A percentile compares a stretch with the other conserved stretches of the same genome.
phyloP scores from a whole-genome alignment of 2,329 filamentous ascomycete genomes.

The Cercospora sp. region DNA sequence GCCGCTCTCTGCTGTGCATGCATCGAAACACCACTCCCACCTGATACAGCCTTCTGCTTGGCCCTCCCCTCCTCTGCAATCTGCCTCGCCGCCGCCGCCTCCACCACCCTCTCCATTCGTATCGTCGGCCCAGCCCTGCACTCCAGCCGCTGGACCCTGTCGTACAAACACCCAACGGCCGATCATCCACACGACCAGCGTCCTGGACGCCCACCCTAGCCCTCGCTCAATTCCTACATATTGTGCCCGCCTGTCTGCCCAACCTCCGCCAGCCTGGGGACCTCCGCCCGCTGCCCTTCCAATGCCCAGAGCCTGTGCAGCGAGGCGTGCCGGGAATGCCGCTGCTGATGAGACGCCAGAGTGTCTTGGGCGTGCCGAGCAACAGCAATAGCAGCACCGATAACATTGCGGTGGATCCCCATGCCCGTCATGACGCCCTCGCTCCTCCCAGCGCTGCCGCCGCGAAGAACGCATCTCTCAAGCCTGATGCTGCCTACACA shows the following conservation, averaged over 20 bases:
- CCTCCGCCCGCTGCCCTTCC: conserved; percentile 11
- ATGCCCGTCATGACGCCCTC: not conserved
- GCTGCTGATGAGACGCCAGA: conserved; percentile 44
- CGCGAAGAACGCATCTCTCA: conserved; percentile 18
- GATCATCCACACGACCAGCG: conserved; percentile 9
- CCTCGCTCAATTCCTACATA: not conserved
- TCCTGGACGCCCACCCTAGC: not conserved
- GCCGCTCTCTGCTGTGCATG: not conserved
- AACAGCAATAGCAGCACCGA: conserved; percentile 14
- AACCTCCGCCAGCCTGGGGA: not conserved
- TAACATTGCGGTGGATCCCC: not conserved
- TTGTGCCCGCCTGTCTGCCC: not conserved
- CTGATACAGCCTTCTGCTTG: not conserved
- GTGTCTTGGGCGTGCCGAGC: conserved; percentile 42
- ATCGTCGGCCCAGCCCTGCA: not conserved
- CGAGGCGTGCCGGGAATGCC: conserved; percentile 37
- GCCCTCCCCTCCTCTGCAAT: not conserved
- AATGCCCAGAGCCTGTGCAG: conserved; percentile 21
- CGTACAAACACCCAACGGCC: not conserved
- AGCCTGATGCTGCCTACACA: conserved; percentile 22
- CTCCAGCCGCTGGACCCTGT: conserved; percentile 6
- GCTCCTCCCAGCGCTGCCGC: conserved; percentile 8
- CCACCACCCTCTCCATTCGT: not conserved
- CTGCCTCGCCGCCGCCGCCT: not conserved
- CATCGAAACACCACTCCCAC: not conserved